These are phyloP conservation scores for Neonectria ditissima DNA, from an alignment of 2,329 filamentous ascomycete species.

Conservation along the genomic window DNA sequence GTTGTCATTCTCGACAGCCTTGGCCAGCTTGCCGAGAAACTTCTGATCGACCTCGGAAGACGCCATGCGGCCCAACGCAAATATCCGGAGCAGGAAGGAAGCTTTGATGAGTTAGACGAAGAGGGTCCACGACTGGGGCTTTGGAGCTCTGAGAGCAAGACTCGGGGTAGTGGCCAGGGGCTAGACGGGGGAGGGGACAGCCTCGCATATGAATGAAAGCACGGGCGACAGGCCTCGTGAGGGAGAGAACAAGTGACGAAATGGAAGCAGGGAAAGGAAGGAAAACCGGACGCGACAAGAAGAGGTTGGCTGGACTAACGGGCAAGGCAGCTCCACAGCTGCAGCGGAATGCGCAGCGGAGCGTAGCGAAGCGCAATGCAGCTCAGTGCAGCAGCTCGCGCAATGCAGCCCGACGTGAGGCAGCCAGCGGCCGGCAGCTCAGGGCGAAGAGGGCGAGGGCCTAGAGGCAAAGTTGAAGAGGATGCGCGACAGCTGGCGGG, in stretches of 20 bases:
- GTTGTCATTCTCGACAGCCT: constrained; percentile 80
- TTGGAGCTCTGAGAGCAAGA: constrained; percentile 32
- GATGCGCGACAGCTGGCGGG: constrained; percentile 51
- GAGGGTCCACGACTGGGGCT: constrained; percentile 36
- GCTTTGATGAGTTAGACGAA: constrained; percentile 32
- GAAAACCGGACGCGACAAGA: constrained; percentile 37
- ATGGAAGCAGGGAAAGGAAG: constrained; percentile 36
- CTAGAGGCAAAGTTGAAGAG: constrained; percentile 41
- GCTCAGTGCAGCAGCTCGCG: constrained; percentile 39
- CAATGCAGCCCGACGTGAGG: constrained; percentile 45
- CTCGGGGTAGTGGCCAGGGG: constrained; percentile 37
- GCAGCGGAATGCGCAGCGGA: constrained; percentile 38
- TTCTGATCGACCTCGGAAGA: constrained; percentile 98
- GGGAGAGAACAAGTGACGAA: constrained; percentile 33
- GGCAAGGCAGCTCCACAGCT: constrained; percentile 43
- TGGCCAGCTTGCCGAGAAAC: constrained; percentile 90
- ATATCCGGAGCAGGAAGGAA: constrained; percentile 21
- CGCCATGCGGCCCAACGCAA: constrained; percentile 73
- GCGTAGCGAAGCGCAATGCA: constrained; percentile 41
- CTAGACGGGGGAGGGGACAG: constrained; percentile 37
- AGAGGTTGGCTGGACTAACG: constrained; percentile 45
- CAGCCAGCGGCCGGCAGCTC: constrained; percentile 23
- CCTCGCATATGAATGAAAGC: constrained; percentile 48
- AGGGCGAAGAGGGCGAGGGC: constrained; percentile 30
- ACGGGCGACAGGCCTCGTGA: constrained; percentile 41